Evolutionary conservation across 768 basidiomycete species (phyloP).

Genomic region (Podaxis sp.): DNA sequence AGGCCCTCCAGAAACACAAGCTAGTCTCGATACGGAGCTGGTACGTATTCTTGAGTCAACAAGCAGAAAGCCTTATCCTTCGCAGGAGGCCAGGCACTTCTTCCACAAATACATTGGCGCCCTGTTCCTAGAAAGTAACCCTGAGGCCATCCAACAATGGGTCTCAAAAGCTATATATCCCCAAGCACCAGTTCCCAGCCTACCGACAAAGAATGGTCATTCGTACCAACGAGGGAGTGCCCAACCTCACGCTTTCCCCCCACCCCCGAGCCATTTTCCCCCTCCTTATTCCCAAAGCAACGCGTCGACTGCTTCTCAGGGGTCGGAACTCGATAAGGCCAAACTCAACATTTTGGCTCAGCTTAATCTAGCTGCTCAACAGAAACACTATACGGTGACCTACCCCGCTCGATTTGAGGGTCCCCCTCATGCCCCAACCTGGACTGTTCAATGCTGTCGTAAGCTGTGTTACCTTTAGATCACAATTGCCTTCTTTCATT

Average conservation of each 20-base stretch:
- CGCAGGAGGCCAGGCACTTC: not conserved
- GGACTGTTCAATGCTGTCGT: not conserved
- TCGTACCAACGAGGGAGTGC: not conserved
- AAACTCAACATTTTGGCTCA: constrained; percentile 34
- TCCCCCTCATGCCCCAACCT: not conserved
- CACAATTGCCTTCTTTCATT: not conserved
- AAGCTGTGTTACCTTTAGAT: not conserved
- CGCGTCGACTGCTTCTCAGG: not conserved
- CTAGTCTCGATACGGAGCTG: not conserved
- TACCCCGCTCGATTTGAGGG: constrained; percentile 46
- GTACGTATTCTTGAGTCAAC: not conserved
- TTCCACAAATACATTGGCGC: not conserved
- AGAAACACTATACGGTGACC: constrained; percentile 35
- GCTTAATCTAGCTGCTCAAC: constrained; percentile 48
- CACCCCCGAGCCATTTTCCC: not conserved
- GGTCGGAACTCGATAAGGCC: constrained; percentile 11
- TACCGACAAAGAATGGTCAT: not conserved
- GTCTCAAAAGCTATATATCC: not conserved
- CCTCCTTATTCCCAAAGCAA: not conserved
- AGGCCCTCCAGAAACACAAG: not conserved
- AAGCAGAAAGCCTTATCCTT: not conserved
- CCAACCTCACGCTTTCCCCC: not conserved
- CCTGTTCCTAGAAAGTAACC: not conserved
- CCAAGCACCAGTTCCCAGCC: not conserved
- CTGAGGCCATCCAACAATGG: not conserved